Conservation (phyloP, 176 grass and related monocot species). For the Avena insularis region DNA sequence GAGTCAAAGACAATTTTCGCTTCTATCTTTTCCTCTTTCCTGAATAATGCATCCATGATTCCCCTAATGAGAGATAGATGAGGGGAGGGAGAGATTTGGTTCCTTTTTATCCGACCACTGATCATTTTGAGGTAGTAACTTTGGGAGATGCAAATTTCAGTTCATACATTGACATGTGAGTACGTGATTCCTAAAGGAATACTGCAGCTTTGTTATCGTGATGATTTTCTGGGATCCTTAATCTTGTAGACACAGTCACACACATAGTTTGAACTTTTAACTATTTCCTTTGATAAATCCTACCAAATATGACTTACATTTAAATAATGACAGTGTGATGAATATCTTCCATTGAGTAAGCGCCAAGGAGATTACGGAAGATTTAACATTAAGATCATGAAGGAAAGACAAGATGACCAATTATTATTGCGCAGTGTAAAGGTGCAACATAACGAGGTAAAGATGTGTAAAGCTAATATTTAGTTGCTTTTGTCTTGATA, state of each 20-base stretch:
- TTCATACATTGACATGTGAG: not conserved
- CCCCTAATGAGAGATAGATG: not conserved
- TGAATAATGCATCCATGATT: slow-evolving; percentile 27
- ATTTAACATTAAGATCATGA: slow-evolving; percentile 55
- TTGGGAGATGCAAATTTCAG: not conserved
- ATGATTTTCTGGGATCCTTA: not conserved
- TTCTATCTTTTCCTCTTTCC: slow-evolving; percentile 22
- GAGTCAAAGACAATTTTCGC: no score
- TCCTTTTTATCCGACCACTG: slow-evolving; percentile 17
- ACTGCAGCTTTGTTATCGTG: slow-evolving; percentile 1
- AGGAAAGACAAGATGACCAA: slow-evolving; percentile 24
- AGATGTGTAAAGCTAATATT: not conserved
- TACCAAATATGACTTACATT: slow-evolving; percentile 17
- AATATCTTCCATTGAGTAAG: slow-evolving; percentile 69
- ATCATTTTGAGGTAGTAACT: not conserved
- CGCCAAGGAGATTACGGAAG: slow-evolving; percentile 62
- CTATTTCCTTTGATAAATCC: slow-evolving; percentile 10
- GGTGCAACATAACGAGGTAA: slow-evolving; percentile 70
- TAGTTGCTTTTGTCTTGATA: slow-evolving; percentile 21
- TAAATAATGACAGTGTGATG: slow-evolving; percentile 72
- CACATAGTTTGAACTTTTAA: not conserved
- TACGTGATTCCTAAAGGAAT: not conserved
- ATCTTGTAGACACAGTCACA: slow-evolving; percentile 18
- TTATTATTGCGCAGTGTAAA: slow-evolving; percentile 73
- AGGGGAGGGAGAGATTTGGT: not conserved